Base-by-base conservation (phyloP, 495 filamentous ascomycete species). In the Tuber indicum region DNA sequence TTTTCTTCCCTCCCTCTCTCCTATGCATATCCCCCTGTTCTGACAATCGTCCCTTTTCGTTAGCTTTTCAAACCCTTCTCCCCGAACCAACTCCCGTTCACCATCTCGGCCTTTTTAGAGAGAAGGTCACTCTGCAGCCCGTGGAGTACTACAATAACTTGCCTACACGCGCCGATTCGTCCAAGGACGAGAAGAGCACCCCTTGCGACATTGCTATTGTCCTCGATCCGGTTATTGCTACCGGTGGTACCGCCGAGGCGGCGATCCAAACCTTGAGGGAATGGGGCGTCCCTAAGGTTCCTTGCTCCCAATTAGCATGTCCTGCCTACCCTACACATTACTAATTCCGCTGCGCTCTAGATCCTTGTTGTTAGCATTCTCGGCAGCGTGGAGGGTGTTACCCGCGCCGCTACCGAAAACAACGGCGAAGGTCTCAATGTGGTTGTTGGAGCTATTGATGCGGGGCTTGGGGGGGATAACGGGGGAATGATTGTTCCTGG, bases 81-180 rank as follows among this genome's bases (percentile, higher is more conserved):
- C 95, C 95, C 5, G 84, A 84, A 72, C 87, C 94, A 4, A 92
- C 93, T 47, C 91, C 94, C 23, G 89, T 98, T 79, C 93, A 98
- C 86, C 95, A 98, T 84, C 91, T 98, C 39, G 95, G 95, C 70
- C 90, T 98, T 77, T 98, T 92, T 86, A 92, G 95, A 81, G 95
- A 97, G 82, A 91, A 91, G 45, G 88, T 89, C 76, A 92, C 92
- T 49, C 90, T 97, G 43, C 89, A 92, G 73, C 94, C 95, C 0
- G 95, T 98, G 71, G 95, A 98, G 86, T 98, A 98, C 88, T 98
- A 98, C 87, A 98, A 93, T 86, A 98, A 98, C 85, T 92, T 98
- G 32, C 94, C 95, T 49, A 92, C 93, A 84, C 90, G 93, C 82
- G 74, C 84, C 45, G 76, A 83, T 41, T 74, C 86, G 79, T 46